phyloP scores from a whole-genome alignment of 2,329 filamentous ascomycete genomes.

The Claviceps africana region DNA sequence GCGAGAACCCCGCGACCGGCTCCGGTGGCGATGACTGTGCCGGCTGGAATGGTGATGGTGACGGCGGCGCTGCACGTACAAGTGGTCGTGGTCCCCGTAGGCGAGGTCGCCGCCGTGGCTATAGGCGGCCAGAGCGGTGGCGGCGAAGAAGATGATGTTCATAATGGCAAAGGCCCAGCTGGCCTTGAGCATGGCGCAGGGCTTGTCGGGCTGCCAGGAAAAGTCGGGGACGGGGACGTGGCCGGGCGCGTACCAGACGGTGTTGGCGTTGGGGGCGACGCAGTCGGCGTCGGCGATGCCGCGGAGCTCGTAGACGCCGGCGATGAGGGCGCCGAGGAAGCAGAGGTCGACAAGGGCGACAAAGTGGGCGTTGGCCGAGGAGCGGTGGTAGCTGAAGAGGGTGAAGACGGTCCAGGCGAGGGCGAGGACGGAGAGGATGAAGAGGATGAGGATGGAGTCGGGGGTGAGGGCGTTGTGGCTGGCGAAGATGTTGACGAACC shows the following conservation, averaged over 20 bases:
- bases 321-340: constrained; percentile 52
- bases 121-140: constrained; percentile 59
- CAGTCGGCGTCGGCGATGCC: constrained; percentile 53
- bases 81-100: constrained; percentile 21
- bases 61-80: constrained; percentile 7
- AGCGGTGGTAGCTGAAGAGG: constrained; percentile 52
- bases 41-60: constrained; percentile 20
- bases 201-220: constrained; percentile 50
- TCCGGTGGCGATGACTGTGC: constrained; percentile 28
- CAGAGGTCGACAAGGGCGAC: constrained; percentile 45
- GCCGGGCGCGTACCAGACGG: constrained; percentile 32
- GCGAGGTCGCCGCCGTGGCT: constrained; percentile 39
- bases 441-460: constrained; percentile 48
- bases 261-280: constrained; percentile 33
- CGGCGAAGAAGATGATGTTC: constrained; percentile 66
- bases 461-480: constrained; percentile 44
- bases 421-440: constrained; percentile 51
- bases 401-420: constrained; percentile 51
- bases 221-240: constrained; percentile 44
- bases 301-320: constrained; percentile 44
- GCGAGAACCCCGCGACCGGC: background rate
- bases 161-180: constrained; percentile 83
- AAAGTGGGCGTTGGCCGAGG: constrained; percentile 45
- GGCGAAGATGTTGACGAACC: constrained; percentile 49
- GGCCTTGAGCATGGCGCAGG: constrained; percentile 85